These are phyloP conservation scores for Ceratobasidium theobromae DNA, from an alignment of 1,284 basidiomycete species.

Conservation along the genomic window DNA sequence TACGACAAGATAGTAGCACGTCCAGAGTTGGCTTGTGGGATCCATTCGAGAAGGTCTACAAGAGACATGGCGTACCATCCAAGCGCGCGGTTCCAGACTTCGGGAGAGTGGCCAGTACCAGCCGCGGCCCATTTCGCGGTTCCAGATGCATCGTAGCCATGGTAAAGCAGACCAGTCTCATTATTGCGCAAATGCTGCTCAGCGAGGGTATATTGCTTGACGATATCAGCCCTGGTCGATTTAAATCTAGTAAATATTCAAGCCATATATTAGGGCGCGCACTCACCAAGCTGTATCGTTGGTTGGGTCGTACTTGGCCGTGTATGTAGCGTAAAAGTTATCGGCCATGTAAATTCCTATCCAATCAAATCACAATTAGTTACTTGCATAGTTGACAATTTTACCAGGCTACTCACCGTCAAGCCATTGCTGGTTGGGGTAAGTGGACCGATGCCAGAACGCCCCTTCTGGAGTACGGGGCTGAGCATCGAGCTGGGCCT, in stretches of 20 bases:
- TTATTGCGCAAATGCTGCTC: constrained; percentile 47
- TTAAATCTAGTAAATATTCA: not conserved
- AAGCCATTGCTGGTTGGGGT: constrained; percentile 29
- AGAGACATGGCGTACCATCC: constrained; percentile 56
- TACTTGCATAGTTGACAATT: not conserved
- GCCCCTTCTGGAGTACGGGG: constrained; percentile 25
- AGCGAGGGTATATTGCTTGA: constrained; percentile 50
- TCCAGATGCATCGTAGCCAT: constrained; percentile 47
- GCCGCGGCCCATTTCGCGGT: constrained; percentile 51
- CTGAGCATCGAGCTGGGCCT: constrained; percentile 19
- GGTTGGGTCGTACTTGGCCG: constrained; percentile 27
- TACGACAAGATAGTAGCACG: constrained; percentile 43
- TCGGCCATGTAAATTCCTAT: constrained; percentile 33
- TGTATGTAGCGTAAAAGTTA: constrained; percentile 38
- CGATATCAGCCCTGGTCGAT: constrained; percentile 47
- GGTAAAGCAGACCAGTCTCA: constrained; percentile 50
- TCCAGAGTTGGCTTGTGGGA: constrained; percentile 45
- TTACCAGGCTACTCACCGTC: constrained; percentile 10
- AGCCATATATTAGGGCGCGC: not conserved
- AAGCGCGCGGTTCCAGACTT: constrained; percentile 54
- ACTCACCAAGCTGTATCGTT: constrained; percentile 38
- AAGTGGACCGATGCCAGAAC: constrained; percentile 28
- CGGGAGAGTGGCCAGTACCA: constrained; percentile 52
- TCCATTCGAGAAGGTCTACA: constrained; percentile 51
- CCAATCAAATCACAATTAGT: not conserved